Percentiles rank a stretch among this genome's conserved stretches.
Evolutionary conservation across 768 basidiomycete genomes (phyloP).

Genomic region (Pleurotus pulmonarius): DNA sequence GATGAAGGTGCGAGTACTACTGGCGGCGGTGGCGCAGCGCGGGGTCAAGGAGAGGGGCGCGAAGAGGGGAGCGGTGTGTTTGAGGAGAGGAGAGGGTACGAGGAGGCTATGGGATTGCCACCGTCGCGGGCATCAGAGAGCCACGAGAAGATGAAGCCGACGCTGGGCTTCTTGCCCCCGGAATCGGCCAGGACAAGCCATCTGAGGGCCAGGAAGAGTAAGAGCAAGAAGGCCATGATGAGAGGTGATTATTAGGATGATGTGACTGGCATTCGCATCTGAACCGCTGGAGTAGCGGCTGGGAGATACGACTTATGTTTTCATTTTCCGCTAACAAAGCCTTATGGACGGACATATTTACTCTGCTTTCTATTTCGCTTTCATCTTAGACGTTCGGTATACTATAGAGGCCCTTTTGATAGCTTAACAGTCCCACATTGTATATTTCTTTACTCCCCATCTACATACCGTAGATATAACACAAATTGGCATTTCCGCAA

Average conservation of each 20-base stretch:
- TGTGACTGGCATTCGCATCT: neutral
- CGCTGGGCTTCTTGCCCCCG: constrained; percentile 47
- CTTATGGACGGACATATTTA: too few species aligned
- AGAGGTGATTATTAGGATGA: constrained; percentile 18
- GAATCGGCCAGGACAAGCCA: constrained; percentile 27
- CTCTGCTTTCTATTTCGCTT: too few species aligned
- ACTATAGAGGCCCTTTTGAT: too few species aligned
- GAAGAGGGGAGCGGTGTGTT: neutral
- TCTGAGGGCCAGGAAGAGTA: constrained; percentile 38
- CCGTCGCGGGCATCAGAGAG: constrained; percentile 13
- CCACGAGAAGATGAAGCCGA: constrained; percentile 30
- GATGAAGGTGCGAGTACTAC: neutral
- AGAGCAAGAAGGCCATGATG: constrained; percentile 35
- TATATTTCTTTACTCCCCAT: too few species aligned
- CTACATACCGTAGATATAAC: too few species aligned
- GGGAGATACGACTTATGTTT: neutral
- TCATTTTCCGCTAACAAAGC: too few species aligned
- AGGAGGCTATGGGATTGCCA: constrained; percentile 2
- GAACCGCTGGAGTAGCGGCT: neutral
- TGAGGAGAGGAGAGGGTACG: constrained; percentile 7
- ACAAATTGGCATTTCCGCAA: too few species aligned
- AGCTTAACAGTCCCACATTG: too few species aligned
- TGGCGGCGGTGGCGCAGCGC: too few species aligned
- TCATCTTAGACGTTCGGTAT: too few species aligned
- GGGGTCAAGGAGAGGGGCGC: neutral